Evolutionary conservation across 169 alveolate genomes (phyloP).

Genomic region (Pseudocohnilembus persalinus): DNA sequence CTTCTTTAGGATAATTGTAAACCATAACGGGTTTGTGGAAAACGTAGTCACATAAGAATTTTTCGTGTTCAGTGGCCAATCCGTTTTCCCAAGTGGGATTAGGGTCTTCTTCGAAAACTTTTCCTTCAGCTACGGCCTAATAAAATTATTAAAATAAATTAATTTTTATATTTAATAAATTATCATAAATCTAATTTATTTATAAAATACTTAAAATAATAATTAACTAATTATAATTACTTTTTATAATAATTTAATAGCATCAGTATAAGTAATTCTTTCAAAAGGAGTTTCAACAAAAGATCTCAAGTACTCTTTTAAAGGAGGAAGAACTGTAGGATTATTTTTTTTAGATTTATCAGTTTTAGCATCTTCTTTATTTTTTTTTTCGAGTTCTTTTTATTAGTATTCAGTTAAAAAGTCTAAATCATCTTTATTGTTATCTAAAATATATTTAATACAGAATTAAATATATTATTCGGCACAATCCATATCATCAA

Average conservation of each 20-base stretch:
- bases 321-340: conserved; percentile 89
- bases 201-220: conserved; percentile 29
- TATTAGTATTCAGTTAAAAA: conserved; percentile 81
- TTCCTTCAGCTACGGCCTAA: conserved; percentile 37
- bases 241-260: conserved; percentile 87
- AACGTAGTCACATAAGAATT: conserved; percentile 94
- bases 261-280: conserved; percentile 97
- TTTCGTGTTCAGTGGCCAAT: conserved; percentile 97
- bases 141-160: neutral
- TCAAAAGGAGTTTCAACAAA: conserved; percentile 91
- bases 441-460: conserved; percentile 89
- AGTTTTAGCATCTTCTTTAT: neutral
- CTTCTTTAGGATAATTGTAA: conserved; percentile 97
- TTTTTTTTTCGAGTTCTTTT: conserved; percentile 5
- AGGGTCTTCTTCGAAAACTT: conserved; percentile 42
- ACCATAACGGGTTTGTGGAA: conserved; percentile 96
- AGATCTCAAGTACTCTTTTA: conserved; percentile 86
- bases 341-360: conserved; percentile 6
- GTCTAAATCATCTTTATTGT: conserved; percentile 91
- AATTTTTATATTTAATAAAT: neutral
- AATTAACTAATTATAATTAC: conserved; percentile 48
- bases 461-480: conserved; percentile 96
- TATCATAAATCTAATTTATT: conserved; percentile 54
- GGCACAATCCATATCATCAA: conserved; percentile 95
- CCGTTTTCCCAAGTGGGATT: conserved; percentile 96